A percentile compares a stretch with the other conserved stretches of the same genome.
phyloP scores from a whole-genome alignment of 106 monocot species.

The Dioscorea alata region DNA sequence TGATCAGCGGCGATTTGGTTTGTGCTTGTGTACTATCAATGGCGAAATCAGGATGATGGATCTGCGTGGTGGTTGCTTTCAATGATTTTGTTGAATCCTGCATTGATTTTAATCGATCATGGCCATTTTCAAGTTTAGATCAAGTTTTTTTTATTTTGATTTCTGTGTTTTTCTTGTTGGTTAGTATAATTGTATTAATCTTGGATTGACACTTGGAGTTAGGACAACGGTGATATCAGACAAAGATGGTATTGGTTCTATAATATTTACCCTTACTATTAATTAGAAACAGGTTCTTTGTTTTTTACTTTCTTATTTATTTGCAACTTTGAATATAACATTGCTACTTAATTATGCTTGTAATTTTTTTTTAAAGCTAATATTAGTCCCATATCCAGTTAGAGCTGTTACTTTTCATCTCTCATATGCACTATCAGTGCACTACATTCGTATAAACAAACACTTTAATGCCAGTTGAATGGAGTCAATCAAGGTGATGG shows the following conservation, averaged over 20 bases:
- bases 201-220: constrained; percentile 79
- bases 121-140: constrained; percentile 67
- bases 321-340: too few species aligned
- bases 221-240: constrained; percentile 54
- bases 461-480: too few species aligned
- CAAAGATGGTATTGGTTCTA: constrained; percentile 54
- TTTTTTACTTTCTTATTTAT: neutral
- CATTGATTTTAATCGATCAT: constrained; percentile 83
- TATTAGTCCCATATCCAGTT: too few species aligned
- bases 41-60: constrained; percentile 11
- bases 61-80: constrained; percentile 61
- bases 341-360: too few species aligned
- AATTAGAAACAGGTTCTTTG: constrained; percentile 85
- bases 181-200: constrained; percentile 96
- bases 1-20: constrained; percentile 67
- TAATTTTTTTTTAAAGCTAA: too few species aligned
- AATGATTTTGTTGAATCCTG: constrained; percentile 73
- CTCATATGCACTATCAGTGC: too few species aligned
- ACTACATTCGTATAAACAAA: too few species aligned
- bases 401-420: too few species aligned
- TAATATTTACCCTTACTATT: constrained; percentile 81
- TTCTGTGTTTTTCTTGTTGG: neutral
- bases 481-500: too few species aligned
- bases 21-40: constrained; percentile 35
- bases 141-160: neutral